phyloP scores from a whole-genome alignment of 495 filamentous ascomycete genomes.

The Astrothelium subdiscretum region DNA sequence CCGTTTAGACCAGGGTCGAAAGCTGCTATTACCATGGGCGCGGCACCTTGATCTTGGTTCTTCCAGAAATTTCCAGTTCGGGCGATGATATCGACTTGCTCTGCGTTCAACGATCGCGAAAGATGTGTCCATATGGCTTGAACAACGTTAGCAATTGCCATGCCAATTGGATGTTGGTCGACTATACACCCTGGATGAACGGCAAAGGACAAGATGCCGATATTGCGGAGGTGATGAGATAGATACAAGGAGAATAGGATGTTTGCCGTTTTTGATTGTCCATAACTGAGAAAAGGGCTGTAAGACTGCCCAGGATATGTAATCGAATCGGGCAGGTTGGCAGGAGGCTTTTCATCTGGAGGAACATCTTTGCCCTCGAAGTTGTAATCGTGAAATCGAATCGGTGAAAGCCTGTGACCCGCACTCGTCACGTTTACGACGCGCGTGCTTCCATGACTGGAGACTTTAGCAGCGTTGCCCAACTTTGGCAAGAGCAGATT shows the following conservation, averaged over 20 bases:
- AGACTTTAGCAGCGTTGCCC: slow-evolving; percentile 26
- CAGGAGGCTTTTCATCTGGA: slow-evolving; percentile 7
- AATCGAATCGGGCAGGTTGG: not conserved
- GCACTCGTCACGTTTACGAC: slow-evolving; percentile 36
- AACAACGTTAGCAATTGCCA: slow-evolving; percentile 11
- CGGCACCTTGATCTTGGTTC: slow-evolving; percentile 27
- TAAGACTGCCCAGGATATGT: slow-evolving; percentile 3
- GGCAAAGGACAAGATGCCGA: slow-evolving; percentile 22
- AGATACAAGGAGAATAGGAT: slow-evolving; percentile 20
- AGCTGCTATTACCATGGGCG: slow-evolving; percentile 36
- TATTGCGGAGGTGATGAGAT: slow-evolving; percentile 18
- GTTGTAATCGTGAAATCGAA: slow-evolving; percentile 36
- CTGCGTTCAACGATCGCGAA: slow-evolving; percentile 3
- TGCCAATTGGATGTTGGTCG: not conserved
- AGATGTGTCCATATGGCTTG: slow-evolving; percentile 28
- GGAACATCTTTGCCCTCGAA: slow-evolving; percentile 21
- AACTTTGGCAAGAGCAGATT: slow-evolving; percentile 34
- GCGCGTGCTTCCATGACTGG: slow-evolving; percentile 15
- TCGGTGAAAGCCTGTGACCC: slow-evolving; percentile 17
- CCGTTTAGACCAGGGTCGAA: slow-evolving; percentile 32
- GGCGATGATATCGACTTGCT: slow-evolving; percentile 8
- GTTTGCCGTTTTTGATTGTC: slow-evolving; percentile 26
- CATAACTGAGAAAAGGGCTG: slow-evolving; percentile 19
- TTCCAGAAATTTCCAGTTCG: slow-evolving; percentile 16
- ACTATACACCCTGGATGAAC: slow-evolving; percentile 27